These are phyloP conservation scores for Barnettozyma vustinii DNA, from an alignment of 805 yeast genomes.

Conservation along the genomic window DNA sequence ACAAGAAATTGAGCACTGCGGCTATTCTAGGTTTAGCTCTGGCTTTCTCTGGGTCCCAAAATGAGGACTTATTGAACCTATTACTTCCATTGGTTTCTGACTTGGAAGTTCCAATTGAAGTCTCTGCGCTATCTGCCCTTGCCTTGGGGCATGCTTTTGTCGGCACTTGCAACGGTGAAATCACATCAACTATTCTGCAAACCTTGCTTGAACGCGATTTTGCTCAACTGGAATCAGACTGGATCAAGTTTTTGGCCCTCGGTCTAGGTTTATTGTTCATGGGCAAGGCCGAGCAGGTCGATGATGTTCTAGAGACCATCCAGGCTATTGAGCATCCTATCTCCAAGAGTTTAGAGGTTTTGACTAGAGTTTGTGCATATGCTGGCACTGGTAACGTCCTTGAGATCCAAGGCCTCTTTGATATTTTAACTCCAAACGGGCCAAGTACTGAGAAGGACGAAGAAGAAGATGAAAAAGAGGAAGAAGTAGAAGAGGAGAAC, in stretches of 20 bases:
- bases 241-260: constrained; percentile 85
- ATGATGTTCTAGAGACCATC: constrained; percentile 89
- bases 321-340: constrained; percentile 95
- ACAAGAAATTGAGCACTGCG: constrained; percentile 61
- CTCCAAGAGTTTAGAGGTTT: constrained; percentile 79
- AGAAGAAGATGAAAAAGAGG: constrained; percentile 54
- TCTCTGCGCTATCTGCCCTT: constrained; percentile 79
- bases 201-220: constrained; percentile 82
- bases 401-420: constrained; percentile 85
- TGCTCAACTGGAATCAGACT: constrained; percentile 72
- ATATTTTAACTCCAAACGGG: constrained; percentile 72
- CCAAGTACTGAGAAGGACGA: constrained; percentile 52
- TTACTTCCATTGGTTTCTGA: constrained; percentile 82
- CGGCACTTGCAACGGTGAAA: constrained; percentile 93
- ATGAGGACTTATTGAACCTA: constrained; percentile 73
- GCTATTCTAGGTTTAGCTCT: constrained; percentile 90
- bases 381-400: constrained; percentile 98
- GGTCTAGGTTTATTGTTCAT: constrained; percentile 88
- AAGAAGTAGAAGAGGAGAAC: constrained; percentile 29
- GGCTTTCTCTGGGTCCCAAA: constrained; percentile 91
- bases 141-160: constrained; percentile 93
- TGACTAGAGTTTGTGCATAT: constrained; percentile 89
- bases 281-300: constrained; percentile 91
- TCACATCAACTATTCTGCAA: constrained; percentile 87
- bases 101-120: constrained; percentile 65